phyloP scores from a whole-genome alignment of 2,329 filamentous ascomycete genomes.

The Colletotrichum costaricense region DNA sequence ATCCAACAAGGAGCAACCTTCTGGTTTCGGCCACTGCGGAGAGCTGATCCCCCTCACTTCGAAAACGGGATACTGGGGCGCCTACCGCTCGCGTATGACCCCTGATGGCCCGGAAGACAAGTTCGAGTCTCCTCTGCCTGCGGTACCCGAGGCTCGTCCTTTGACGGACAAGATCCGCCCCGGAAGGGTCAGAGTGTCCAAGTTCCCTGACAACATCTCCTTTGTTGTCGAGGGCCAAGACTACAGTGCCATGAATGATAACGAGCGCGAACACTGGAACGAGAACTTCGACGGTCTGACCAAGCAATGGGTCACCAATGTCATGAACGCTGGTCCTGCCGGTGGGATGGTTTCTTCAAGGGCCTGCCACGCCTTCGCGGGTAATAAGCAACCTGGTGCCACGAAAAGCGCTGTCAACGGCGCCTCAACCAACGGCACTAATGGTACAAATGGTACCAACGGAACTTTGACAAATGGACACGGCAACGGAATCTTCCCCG shows the following conservation, averaged over 20 bases:
- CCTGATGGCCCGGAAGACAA: conserved; percentile 24
- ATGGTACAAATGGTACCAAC: conserved; percentile 10
- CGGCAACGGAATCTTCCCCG: conserved; percentile 21
- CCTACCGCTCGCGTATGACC: conserved; percentile 31
- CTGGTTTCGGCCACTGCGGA: conserved; percentile 31
- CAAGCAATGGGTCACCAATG: conserved; percentile 33
- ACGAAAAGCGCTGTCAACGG: conserved; percentile 18
- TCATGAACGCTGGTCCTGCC: conserved; percentile 10
- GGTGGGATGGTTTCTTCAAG: conserved; percentile 25
- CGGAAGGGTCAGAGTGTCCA: conserved; percentile 26
- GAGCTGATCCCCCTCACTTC: conserved; percentile 25
- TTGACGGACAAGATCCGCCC: conserved; percentile 16
- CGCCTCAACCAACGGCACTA: conserved; percentile 7
- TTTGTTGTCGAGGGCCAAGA: conserved; percentile 33
- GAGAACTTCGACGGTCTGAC: conserved; percentile 29
- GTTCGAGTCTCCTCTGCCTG: conserved; percentile 17
- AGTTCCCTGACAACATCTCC: conserved; percentile 30
- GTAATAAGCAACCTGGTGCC: conserved; percentile 28
- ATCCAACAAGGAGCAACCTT: conserved; percentile 20
- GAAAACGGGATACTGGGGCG: conserved; percentile 33
- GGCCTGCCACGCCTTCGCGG: conserved; percentile 27
- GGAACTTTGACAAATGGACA: conserved; percentile 16
- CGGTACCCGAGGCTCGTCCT: conserved; percentile 11
- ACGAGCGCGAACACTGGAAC: conserved; percentile 30
- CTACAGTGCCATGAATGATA: conserved; percentile 30